Conservation (phyloP, 1,139 yeast genomes). For the Kodamaea alishanica region DNA sequence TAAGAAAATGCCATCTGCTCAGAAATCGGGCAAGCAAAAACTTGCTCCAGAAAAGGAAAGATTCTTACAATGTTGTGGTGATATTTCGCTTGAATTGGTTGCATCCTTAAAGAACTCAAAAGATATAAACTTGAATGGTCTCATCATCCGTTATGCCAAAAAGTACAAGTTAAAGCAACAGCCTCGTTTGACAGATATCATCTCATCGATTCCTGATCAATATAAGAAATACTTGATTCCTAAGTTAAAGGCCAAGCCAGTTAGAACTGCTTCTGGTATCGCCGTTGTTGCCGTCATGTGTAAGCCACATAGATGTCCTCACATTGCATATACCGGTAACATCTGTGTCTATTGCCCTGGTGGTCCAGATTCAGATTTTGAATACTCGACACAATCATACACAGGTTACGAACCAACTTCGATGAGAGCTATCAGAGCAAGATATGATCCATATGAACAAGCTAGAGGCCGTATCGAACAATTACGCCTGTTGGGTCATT, state of each 20-base stretch:
- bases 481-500: conserved; percentile 89
- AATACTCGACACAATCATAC: conserved; percentile 94
- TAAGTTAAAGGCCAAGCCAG: conserved; percentile 94
- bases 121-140: conserved; percentile 86
- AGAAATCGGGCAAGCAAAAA: conserved; percentile 38
- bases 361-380: conserved; percentile 98
- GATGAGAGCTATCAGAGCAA: conserved; percentile 96
- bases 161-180: conserved; percentile 88
- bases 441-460: conserved; percentile 98
- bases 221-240: conserved; percentile 89
- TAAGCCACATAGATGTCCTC: conserved; percentile 99
- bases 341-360: conserved; percentile 99
- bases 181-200: conserved; percentile 92
- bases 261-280: conserved; percentile 95
- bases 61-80: conserved; percentile 89
- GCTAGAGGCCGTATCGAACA: conserved; percentile 98
- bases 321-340: conserved; percentile 97
- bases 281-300: conserved; percentile 99
- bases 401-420: conserved; percentile 99
- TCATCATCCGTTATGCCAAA: conserved; percentile 80
- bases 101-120: conserved; percentile 68
- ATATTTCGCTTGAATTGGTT: conserved; percentile 83
- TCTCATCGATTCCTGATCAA: conserved; percentile 93
- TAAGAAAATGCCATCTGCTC: conserved; percentile 31
- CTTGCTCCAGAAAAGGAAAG: conserved; percentile 87